phyloP scores from a whole-genome alignment of 352 stramenopile genomes.

The Achlya hypogyna region DNA sequence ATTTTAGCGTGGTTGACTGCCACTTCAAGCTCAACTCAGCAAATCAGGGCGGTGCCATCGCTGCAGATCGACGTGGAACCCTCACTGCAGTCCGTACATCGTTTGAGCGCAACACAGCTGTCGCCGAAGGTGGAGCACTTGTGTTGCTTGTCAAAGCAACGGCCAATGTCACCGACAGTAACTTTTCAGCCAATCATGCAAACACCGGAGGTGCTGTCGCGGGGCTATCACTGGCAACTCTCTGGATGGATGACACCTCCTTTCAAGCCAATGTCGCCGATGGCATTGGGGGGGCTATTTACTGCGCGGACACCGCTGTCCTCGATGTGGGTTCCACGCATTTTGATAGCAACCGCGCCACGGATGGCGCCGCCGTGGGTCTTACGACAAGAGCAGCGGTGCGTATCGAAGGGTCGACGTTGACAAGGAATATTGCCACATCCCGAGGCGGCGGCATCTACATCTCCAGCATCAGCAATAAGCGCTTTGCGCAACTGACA shows the following conservation, averaged over 20 bases:
- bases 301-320: slow-evolving; percentile 23
- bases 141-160: neutral
- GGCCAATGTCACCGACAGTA: neutral
- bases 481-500: neutral
- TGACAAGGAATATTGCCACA: neutral
- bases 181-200: neutral
- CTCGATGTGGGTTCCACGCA: slow-evolving; percentile 4
- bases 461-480: neutral
- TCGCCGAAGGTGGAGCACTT: neutral
- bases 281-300: slow-evolving; percentile 17
- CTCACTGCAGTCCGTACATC: neutral
- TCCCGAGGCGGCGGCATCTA: slow-evolving; percentile 7
- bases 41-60: neutral
- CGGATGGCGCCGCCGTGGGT: neutral
- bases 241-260: neutral
- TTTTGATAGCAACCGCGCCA: neutral
- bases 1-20: neutral
- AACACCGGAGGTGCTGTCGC: slow-evolving; percentile 24
- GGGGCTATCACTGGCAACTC: slow-evolving; percentile 33
- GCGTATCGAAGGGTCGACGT: neutral
- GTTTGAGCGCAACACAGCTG: neutral
- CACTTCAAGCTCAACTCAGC: neutral
- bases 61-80: slow-evolving; percentile 4
- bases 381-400: neutral
- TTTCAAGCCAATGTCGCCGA: neutral